phyloP scores from a whole-genome alignment of 2,329 filamentous ascomycete genomes.

The Amauroascus verrucosus region DNA sequence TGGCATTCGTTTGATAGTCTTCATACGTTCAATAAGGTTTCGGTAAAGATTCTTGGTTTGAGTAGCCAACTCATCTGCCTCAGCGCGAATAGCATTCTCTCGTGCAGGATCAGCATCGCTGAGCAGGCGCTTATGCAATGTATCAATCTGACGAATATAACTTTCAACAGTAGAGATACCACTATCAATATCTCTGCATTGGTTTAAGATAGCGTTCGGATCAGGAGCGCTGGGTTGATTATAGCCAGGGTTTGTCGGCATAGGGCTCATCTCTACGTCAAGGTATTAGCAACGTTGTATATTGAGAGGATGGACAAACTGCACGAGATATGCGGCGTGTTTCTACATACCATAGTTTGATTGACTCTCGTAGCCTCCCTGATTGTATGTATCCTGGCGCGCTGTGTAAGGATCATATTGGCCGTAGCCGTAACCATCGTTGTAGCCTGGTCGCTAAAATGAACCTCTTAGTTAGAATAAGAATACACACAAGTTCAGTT shows the following conservation, averaged over 20 bases:
- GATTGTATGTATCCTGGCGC: constrained; percentile 26
- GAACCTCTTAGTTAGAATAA: not conserved
- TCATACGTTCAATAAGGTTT: constrained; percentile 66
- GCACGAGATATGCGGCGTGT: too few relatives aligned
- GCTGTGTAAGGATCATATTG: constrained; percentile 47
- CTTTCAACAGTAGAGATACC: constrained; percentile 64
- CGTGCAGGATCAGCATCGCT: constrained; percentile 62
- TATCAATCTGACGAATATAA: constrained; percentile 61
- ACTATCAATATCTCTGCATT: constrained; percentile 69
- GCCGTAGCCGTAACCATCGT: constrained; percentile 37
- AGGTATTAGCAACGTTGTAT: not conserved
- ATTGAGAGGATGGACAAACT: not conserved
- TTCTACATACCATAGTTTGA: constrained; percentile 23
- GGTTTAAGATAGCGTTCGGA: constrained; percentile 70
- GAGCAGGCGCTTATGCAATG: constrained; percentile 60
- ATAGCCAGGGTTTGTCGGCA: constrained; percentile 6
- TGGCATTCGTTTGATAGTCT: constrained; percentile 69
- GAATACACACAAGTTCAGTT: not conserved
- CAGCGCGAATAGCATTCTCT: constrained; percentile 54
- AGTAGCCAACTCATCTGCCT: constrained; percentile 62
- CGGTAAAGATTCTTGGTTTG: constrained; percentile 79
- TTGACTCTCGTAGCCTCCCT: constrained; percentile 24
- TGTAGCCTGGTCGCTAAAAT: constrained; percentile 14
- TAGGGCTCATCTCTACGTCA: constrained; percentile 9
- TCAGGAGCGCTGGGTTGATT: constrained; percentile 34